These are phyloP conservation scores for Coleophoma eucalyptorum DNA, from an alignment of 2,329 filamentous ascomycete species.

Conservation along the genomic window DNA sequence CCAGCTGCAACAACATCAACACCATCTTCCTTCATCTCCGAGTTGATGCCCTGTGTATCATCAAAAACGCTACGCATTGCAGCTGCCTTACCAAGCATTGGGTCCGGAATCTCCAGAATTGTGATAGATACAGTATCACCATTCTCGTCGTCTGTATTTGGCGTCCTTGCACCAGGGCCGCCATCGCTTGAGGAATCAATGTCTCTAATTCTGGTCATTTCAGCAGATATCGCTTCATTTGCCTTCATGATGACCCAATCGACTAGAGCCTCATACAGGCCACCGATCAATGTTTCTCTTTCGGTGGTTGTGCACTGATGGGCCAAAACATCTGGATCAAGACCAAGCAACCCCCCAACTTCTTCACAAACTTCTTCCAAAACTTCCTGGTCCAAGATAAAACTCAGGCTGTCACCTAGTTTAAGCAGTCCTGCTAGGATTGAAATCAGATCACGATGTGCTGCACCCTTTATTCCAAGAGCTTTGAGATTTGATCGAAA, in stretches of 20 bases:
- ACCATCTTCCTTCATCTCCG: slow-evolving; percentile 96
- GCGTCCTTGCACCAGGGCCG: slow-evolving; percentile 55
- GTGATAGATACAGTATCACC: slow-evolving; percentile 87
- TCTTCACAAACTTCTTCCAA: slow-evolving; percentile 88
- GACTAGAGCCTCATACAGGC: slow-evolving; percentile 88
- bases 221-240: slow-evolving; percentile 76
- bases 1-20: slow-evolving; percentile 70
- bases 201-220: slow-evolving; percentile 65
- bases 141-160: slow-evolving; percentile 65
- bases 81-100: slow-evolving; percentile 80
- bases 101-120: slow-evolving; percentile 79
- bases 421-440: slow-evolving; percentile 84
- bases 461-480: slow-evolving; percentile 87
- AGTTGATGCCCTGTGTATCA: slow-evolving; percentile 86
- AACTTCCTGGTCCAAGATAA: slow-evolving; percentile 77
- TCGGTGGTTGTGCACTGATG: slow-evolving; percentile 81
- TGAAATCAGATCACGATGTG: slow-evolving; percentile 79
- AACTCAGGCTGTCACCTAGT: slow-evolving; percentile 85
- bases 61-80: slow-evolving; percentile 90
- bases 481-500: slow-evolving; percentile 83
- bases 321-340: slow-evolving; percentile 80
- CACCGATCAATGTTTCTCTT: slow-evolving; percentile 75
- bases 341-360: slow-evolving; percentile 77
- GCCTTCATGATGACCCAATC: slow-evolving; percentile 92
- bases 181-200: slow-evolving; percentile 66